Evolutionary conservation across 129 eudicot species (phyloP), one percentile per base, ranked within the genome.

Genomic region (Centaurea solstitialis): DNA sequence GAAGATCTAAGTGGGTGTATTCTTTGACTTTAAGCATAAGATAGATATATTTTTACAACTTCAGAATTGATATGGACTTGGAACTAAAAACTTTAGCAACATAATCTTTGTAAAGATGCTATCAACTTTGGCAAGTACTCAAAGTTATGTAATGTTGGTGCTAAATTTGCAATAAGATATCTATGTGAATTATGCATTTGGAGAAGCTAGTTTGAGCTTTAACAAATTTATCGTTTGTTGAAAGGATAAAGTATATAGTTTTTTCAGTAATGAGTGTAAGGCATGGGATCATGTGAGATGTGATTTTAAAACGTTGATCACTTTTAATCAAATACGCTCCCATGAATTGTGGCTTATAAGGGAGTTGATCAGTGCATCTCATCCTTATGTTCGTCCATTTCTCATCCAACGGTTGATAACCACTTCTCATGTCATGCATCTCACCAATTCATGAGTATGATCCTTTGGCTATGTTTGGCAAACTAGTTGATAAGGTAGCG

Each of bases 11-110:
- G 28, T 5, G 50, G 43, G 9, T 9, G 37, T 74, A 26, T n/a
- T 17, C 69, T 74, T 74, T 0, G 78, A 74, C 68, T 64, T 57
- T 20, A 53, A 53, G 69, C 26, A 50, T 53, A 37, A 53, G 45
- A 38, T 57, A 57, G 9, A 57, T 9, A 17, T 17, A 5, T 0
- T 17, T 62, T 23, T n/a, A 10, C 17, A 21, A 47, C 57, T 47
- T 74, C 41, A 70, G 65, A 28, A 75, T 53, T 75, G 53, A 59
- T 75, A 17, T 47, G 78, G 68, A 75, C 53, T 75, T 11, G 4
- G 79, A 75, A 10, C 18, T 47, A 9, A 28, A 76, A 76, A 13
- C 65, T 57, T 38, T 57, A 59, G 70, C 53, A 7, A 33, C 30
- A 75, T 40, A n/a, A 22, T 35, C 28, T 28, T 26, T 10, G 15